Evolutionary conservation across 108 stramenopile species (phyloP).

Genomic region (Cyclotella cryptica): DNA sequence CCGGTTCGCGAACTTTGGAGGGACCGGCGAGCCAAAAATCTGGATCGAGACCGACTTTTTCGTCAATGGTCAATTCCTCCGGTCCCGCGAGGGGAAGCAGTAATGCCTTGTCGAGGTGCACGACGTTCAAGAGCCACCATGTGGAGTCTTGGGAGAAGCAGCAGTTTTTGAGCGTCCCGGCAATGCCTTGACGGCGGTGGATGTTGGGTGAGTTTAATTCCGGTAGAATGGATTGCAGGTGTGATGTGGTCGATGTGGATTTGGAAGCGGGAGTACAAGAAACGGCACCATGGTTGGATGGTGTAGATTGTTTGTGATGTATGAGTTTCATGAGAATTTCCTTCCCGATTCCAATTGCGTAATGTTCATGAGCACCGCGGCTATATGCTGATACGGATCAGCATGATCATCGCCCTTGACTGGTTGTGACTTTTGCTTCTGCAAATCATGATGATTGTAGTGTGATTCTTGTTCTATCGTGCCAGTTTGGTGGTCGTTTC

Average conservation of each 20-base stretch:
- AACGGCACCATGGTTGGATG: not conserved
- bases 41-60: conserved; percentile 88
- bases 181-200: conserved; percentile 81
- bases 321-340: conserved; percentile 71
- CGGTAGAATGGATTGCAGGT: conserved; percentile 66
- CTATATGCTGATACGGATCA: conserved; percentile 92
- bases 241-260: conserved; percentile 42
- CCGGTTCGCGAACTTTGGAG: conserved; percentile 77
- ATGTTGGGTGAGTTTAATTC: conserved; percentile 68
- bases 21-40: conserved; percentile 90
- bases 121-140: conserved; percentile 86
- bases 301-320: conserved; percentile 11
- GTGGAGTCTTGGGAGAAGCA: conserved; percentile 83
- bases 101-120: conserved; percentile 64
- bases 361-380: conserved; percentile 86
- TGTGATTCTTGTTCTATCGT: conserved; percentile 1
- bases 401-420: conserved; percentile 34
- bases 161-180: conserved; percentile 86
- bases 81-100: conserved; percentile 84
- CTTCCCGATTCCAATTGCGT: conserved; percentile 83
- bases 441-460: conserved; percentile 12
- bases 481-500: conserved; percentile 22
- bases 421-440: conserved; percentile 26
- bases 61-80: conserved; percentile 85
- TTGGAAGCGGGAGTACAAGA: not conserved